Evolutionary conservation across 2,329 filamentous ascomycete genomes (phyloP), one percentile per base, ranked within the genome.

Genomic region (Fusarium irregulare): DNA sequence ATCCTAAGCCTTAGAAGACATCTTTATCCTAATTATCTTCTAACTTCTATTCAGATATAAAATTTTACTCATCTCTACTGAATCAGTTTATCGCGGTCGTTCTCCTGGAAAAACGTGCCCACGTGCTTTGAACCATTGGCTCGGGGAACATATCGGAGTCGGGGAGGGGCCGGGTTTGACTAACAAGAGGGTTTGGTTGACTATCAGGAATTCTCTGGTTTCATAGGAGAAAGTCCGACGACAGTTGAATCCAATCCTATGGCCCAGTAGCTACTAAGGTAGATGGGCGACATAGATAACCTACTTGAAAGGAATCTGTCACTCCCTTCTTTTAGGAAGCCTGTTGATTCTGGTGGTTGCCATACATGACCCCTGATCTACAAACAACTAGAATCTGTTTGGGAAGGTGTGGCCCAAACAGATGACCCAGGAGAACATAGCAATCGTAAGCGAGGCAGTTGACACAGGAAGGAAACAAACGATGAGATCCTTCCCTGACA

Each of bases 91-190:
- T 49, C 28, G n/a, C 21, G 12, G 18, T 25, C 27, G 34, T 23
- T 47, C 30, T 16, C 20, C 40, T 13, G 21, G 23, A 61, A 40
- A 53, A 44, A 34, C 18, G 25, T 56, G 60, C 72, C 75, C 74
- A 77, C 75, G 75, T 77, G 75, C 73, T 56, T 64, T 53, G 7
- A 69, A 71, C 59, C 41, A 64, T 74, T 73, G 74, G 73, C 65
- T 67, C 64, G 53, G 16, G 67, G 59, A 59, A 53, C 62, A 34
- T 54, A 27, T 40, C 42, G 37, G 55, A 56, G 45, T 42, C 25
- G 23, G 18, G 18, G 32, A 40, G 32, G 49, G 32, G 49, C 32
- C 49, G 23, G 12, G 12, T 16, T 44, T 44, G 13, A 44, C n/a
- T 44, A 21, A 41, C 20, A 25, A 37, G 16, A 37, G 34, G 34